Conservation (phyloP, 2,329 filamentous ascomycete genomes). For the Arthrinium phaeospermum region DNA sequence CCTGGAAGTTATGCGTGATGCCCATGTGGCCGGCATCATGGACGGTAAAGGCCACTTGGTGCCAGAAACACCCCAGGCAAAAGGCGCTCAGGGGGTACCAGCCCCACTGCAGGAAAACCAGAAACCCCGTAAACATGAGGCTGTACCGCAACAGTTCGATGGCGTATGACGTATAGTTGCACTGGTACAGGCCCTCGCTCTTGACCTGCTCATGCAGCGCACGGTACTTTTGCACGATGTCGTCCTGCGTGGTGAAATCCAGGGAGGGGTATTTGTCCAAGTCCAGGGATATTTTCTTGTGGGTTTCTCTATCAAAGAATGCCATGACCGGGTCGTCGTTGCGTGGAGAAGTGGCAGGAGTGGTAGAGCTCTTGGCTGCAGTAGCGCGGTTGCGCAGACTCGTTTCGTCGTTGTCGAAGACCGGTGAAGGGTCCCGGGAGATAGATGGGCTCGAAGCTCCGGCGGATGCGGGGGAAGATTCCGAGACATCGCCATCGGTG, state of each 20-base stretch:
- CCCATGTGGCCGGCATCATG: conserved; percentile 98
- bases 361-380: conserved; percentile 31
- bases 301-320: conserved; percentile 75
- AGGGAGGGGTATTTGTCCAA: conserved; percentile 80
- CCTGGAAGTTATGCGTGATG: conserved; percentile 88
- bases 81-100: conserved; percentile 75
- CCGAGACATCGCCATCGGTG: conserved; percentile 30
- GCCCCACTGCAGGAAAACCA: conserved; percentile 64
- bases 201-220: conserved; percentile 73
- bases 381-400: conserved; percentile 39
- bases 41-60: conserved; percentile 90
- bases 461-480: conserved; percentile 30
- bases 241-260: conserved; percentile 74
- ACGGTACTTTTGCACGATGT: conserved; percentile 83
- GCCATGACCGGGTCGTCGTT: conserved; percentile 58
- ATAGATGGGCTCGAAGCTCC: conserved; percentile 52
- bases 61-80: conserved; percentile 86
- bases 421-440: conserved; percentile 58
- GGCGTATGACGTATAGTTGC: conserved; percentile 81
- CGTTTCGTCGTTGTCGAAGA: conserved; percentile 51
- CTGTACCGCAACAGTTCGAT: conserved; percentile 77
- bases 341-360: conserved; percentile 61
- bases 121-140: conserved; percentile 66
- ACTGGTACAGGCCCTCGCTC: conserved; percentile 79
- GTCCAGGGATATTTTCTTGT: conserved; percentile 77